Base-by-base conservation (phyloP, 306 rosid genomes). In the Ceratonia siliqua region DNA sequence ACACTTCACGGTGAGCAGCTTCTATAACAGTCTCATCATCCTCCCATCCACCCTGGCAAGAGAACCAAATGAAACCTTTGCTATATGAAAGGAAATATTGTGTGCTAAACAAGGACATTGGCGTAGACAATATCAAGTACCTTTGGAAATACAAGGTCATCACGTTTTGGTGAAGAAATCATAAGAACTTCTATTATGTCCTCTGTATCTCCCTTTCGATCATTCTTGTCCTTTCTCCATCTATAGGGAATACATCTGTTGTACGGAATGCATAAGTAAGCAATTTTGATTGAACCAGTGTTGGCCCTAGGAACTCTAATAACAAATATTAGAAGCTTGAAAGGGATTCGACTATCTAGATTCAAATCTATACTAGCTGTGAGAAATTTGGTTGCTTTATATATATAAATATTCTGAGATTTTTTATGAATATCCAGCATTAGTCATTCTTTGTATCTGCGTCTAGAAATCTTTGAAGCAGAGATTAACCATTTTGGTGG, bases 21-120 rank as follows among this genome's bases (percentile, higher is more conserved):
- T 92, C 90, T 4, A 79, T 56, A 9, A 85, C 63, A 43, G 92
- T 90, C 82, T 92, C 98, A 82, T 92, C 96, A 74, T 89, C 83
- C 89, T 92, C 98, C 98, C 96, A 92, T 68, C 98, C 98, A 67
- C 98, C 94, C 98, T 92, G 59, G 46, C 53, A 69, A 59, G 59
- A 62, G 42, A 73, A 48, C 70, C 68, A 73, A 54, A 22, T 27
- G n/a, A 73, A 39, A 52, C 1, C 1, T 49, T 57, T 1, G 57
- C 72, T 28, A 24, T 69, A 56, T 62, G 68, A 57, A 55, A n/a
- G 53, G 17, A 35, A 8, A 18, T 18, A 4, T 45, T 55, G 27
- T 66, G 28, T 65, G 50, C 54, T 62, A 52, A 63, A 46, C 53
- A 41, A 78, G 53, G 28, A 68, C 24, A 66, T 35, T 56, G 33